A percentile compares a stretch with the other conserved stretches of the same genome.
Evolutionary conservation across 768 basidiomycete genomes (phyloP).

Genomic region (Trametes elegans): DNA sequence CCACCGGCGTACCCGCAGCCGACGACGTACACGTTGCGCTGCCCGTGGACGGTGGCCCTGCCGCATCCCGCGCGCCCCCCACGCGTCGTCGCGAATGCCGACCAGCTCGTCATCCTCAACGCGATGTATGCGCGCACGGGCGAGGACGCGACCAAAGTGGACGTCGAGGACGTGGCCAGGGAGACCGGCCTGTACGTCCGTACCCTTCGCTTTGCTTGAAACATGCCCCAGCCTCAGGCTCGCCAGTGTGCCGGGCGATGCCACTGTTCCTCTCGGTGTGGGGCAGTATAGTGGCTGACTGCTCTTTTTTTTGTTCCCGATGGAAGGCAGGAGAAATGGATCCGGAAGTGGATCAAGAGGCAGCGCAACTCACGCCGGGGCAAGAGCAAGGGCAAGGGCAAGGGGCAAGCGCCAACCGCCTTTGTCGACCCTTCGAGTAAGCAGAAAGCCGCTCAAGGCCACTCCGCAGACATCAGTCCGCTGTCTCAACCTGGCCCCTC

Average conservation of each 20-base stretch:
- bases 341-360: slow-evolving; percentile 23
- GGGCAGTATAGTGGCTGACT: background rate
- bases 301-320: no score
- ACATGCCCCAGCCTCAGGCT: no score
- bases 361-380: slow-evolving; percentile 5
- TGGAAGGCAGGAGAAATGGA: slow-evolving; percentile 24
- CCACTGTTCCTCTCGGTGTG: background rate
- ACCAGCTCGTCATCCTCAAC: slow-evolving; percentile 13
- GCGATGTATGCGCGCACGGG: slow-evolving; percentile 9
- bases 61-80: background rate
- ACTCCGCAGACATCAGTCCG: no score
- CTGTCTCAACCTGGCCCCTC: no score
- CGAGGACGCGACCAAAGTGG: slow-evolving; percentile 10
- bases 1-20: background rate
- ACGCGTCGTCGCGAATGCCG: slow-evolving; percentile 11
- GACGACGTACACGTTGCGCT: slow-evolving; percentile 4
- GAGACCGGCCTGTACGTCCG: slow-evolving; percentile 24
- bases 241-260: no score
- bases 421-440: no score
- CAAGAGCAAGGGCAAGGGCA: background rate
- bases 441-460: no score
- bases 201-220: background rate
- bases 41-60: slow-evolving; percentile 2
- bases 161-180: slow-evolving; percentile 9
- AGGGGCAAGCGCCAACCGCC: background rate